Evolutionary conservation across 1,284 basidiomycete species (phyloP).

Genomic region (Naganishia albida): DNA sequence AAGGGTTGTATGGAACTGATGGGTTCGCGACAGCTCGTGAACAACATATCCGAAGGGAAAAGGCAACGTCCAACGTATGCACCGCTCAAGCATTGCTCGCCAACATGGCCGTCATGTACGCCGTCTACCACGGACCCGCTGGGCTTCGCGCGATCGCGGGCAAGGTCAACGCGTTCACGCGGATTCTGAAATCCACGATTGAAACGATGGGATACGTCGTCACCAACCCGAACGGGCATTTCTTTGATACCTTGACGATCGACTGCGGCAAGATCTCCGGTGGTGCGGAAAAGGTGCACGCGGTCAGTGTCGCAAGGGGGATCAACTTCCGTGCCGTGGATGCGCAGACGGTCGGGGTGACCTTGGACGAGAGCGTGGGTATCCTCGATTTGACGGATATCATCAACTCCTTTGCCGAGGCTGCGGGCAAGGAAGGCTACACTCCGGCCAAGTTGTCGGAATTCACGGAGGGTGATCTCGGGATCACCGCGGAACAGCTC

Average conservation of each 20-base stretch:
- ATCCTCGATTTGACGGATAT: slow-evolving; percentile 72
- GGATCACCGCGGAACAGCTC: slow-evolving; percentile 42
- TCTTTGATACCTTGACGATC: slow-evolving; percentile 94
- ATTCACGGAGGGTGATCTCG: slow-evolving; percentile 44
- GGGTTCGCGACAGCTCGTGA: slow-evolving; percentile 68
- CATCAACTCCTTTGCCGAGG: slow-evolving; percentile 75
- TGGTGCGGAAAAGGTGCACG: slow-evolving; percentile 69
- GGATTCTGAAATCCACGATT: slow-evolving; percentile 71
- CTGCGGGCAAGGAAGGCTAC: slow-evolving; percentile 47
- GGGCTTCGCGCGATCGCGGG: slow-evolving; percentile 83
- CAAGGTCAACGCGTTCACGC: slow-evolving; percentile 87
- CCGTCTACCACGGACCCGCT: slow-evolving; percentile 91
- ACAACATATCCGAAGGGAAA: slow-evolving; percentile 94
- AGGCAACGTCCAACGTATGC: slow-evolving; percentile 92
- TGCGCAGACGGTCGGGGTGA: slow-evolving; percentile 76
- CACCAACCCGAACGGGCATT: slow-evolving; percentile 61
- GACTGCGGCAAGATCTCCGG: slow-evolving; percentile 62
- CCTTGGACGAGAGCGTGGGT: slow-evolving; percentile 87
- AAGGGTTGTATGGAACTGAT: slow-evolving; percentile 25
- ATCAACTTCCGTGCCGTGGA: slow-evolving; percentile 87
- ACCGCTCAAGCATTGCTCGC: slow-evolving; percentile 87
- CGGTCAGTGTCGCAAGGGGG: slow-evolving; percentile 64
- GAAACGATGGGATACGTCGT: slow-evolving; percentile 70
- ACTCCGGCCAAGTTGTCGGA: slow-evolving; percentile 51
- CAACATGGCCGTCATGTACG: slow-evolving; percentile 97